phyloP scores from a whole-genome alignment of 164 flowering plant species.

The Platanus orientalis region DNA sequence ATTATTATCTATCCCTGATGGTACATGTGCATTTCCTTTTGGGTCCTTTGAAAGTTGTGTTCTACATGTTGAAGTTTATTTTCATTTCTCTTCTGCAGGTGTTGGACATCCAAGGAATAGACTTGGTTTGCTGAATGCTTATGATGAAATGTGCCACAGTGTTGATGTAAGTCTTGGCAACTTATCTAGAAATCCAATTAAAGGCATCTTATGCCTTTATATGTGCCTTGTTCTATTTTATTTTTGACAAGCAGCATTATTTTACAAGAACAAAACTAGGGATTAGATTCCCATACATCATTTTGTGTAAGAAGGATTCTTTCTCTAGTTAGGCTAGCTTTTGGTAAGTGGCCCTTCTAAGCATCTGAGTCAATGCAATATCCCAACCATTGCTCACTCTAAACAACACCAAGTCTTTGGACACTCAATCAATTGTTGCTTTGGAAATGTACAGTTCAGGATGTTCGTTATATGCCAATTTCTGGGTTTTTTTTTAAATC shows the following conservation, averaged over 20 bases:
- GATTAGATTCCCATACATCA: background rate
- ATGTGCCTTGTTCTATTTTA: background rate
- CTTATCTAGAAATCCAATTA: slow-evolving; percentile 4
- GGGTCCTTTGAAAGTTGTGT: background rate
- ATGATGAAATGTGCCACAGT: slow-evolving; percentile 24
- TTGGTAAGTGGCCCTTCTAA: no score
- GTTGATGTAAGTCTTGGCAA: slow-evolving; percentile 25
- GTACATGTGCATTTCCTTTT: background rate
- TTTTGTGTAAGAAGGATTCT: no score
- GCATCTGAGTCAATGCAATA: no score
- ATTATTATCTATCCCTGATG: background rate
- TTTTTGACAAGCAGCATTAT: background rate
- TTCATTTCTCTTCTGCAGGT: slow-evolving; percentile 27
- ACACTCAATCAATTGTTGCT: no score
- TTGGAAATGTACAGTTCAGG: no score
- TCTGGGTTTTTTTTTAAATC: no score
- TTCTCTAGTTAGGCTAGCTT: no score
- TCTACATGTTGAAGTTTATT: background rate
- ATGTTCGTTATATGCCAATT: no score
- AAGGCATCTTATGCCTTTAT: background rate
- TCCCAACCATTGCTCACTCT: no score
- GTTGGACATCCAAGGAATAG: slow-evolving; percentile 24
- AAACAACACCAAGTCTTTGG: no score
- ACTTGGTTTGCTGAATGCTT: slow-evolving; percentile 22
- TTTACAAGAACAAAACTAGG: background rate